Evolutionary conservation across 2,329 filamentous ascomycete genomes (phyloP).

Genomic region (Penicillium sp.): DNA sequence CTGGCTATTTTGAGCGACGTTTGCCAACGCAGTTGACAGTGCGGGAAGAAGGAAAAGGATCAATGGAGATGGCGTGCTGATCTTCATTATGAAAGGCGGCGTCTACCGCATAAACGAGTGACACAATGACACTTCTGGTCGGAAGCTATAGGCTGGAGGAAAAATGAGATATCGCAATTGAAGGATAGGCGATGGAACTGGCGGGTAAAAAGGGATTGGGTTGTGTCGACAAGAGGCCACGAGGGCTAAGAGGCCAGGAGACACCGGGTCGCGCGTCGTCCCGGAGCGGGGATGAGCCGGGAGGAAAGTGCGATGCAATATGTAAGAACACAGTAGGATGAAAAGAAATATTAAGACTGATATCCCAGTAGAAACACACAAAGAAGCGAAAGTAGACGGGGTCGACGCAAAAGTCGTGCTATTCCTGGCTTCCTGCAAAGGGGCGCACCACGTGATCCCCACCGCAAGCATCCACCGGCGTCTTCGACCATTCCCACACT

Average conservation of each 20-base stretch:
- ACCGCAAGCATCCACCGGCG: too few species aligned
- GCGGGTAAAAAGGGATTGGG: not conserved
- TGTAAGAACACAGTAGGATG: too few species aligned
- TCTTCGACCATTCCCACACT: too few species aligned
- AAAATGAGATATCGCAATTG: not conserved
- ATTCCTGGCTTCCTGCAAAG: too few species aligned
- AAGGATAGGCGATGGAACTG: not conserved
- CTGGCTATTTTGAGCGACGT: slow-evolving; percentile 17
- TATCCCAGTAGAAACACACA: too few species aligned
- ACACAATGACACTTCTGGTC: not conserved
- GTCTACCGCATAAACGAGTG: not conserved
- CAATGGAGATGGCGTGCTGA: slow-evolving; percentile 31
- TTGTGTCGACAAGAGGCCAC: slow-evolving; percentile 1
- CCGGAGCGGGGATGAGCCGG: too few species aligned
- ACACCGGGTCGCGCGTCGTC: not conserved
- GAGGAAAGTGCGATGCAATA: too few species aligned
- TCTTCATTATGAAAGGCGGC: slow-evolving; percentile 30
- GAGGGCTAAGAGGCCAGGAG: not conserved
- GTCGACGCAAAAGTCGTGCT: too few species aligned
- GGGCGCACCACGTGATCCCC: too few species aligned
- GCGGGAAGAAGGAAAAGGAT: slow-evolving; percentile 38
- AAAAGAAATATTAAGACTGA: too few species aligned
- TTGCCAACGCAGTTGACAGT: slow-evolving; percentile 28
- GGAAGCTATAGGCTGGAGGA: not conserved
- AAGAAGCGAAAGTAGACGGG: too few species aligned